Percentiles rank a stretch among this genome's conserved stretches.
phyloP scores from a whole-genome alignment of 2,329 filamentous ascomycete genomes.

The Talaromyces rugulosus region DNA sequence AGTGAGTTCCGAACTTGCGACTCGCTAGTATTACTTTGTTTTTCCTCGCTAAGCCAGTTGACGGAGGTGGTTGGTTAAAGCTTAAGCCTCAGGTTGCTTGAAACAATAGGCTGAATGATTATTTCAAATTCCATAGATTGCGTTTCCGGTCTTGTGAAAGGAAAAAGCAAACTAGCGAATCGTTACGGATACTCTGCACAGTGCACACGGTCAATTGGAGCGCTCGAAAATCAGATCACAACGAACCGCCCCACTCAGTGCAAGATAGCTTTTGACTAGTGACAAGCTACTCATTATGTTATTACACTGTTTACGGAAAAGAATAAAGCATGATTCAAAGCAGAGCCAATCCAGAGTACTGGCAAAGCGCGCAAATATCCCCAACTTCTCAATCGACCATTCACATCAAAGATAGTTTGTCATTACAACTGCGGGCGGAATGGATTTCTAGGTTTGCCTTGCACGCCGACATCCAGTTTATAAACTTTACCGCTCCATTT shows the following conservation, averaged over 20 bases:
- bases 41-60: neutral
- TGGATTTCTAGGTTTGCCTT: constrained; percentile 62
- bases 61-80: neutral
- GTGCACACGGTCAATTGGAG: neutral
- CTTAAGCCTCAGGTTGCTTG: neutral
- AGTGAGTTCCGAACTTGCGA: neutral
- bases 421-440: constrained; percentile 28
- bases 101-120: neutral
- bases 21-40: neutral
- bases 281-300: neutral
- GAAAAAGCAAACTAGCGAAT: neutral
- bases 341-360: neutral
- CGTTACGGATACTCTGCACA: neutral
- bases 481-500: constrained; percentile 69
- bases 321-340: neutral
- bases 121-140: neutral
- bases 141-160: neutral
- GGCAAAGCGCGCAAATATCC: neutral
- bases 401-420: neutral
- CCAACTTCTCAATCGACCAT: neutral
- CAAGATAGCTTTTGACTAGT: neutral
- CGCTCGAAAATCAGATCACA: neutral
- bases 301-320: neutral
- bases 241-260: neutral
- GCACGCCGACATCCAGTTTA: constrained; percentile 69